A percentile compares a stretch with the other conserved stretches of the same genome.
Evolutionary conservation across 768 basidiomycete genomes (phyloP).

Genomic region (Pulveroboletus ravenelii): DNA sequence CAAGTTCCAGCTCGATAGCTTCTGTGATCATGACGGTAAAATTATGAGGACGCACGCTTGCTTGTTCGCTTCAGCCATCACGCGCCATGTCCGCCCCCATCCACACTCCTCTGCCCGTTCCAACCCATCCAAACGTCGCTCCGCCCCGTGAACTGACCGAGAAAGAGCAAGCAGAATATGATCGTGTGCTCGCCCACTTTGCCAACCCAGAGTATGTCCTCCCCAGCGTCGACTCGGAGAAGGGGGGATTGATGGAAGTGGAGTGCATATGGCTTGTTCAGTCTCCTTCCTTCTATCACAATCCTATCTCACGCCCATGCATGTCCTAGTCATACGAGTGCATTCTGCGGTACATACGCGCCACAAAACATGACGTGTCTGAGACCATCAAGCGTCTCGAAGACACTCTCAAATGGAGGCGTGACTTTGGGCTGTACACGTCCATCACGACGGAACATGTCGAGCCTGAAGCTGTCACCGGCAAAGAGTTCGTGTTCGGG

Average conservation of each 20-base stretch:
- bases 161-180: constrained; percentile 45
- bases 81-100: constrained; percentile 9
- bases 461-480: constrained; percentile 77
- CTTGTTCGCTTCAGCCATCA: background rate
- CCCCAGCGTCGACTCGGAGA: constrained; percentile 39
- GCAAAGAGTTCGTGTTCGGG: constrained; percentile 76
- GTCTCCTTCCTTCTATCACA: constrained; percentile 17
- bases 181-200: constrained; percentile 59
- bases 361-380: constrained; percentile 66
- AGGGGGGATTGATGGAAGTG: constrained; percentile 49
- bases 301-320: background rate
- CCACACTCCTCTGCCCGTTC: constrained; percentile 22
- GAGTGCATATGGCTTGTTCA: constrained; percentile 75
- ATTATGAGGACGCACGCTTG: background rate
- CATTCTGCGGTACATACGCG: constrained; percentile 71
- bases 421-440: constrained; percentile 73
- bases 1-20: too few relatives aligned
- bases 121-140: constrained; percentile 25
- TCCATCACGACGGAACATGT: constrained; percentile 55
- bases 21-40: too few relatives aligned
- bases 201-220: constrained; percentile 46
- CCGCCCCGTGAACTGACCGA: constrained; percentile 38
- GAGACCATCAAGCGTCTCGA: constrained; percentile 63
- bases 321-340: constrained; percentile 54
- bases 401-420: constrained; percentile 71